Percentiles rank a stretch among this genome's conserved stretches.
These are phyloP conservation scores for Apiotrichum porosum DNA, from an alignment of 1,284 basidiomycete species.

Conservation along the genomic window DNA sequence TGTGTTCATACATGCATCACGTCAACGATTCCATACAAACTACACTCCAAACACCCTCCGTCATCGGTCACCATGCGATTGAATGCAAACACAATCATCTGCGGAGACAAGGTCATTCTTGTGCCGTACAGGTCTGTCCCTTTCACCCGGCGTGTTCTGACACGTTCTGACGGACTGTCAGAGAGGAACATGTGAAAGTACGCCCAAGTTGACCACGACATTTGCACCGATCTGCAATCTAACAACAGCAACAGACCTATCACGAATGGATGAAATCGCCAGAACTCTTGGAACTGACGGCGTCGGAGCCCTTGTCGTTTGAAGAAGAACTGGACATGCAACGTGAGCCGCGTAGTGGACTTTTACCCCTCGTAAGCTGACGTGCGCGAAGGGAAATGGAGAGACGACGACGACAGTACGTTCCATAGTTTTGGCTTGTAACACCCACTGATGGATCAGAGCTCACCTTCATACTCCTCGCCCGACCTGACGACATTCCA, in stretches of 20 bases:
- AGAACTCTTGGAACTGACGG: slow-evolving; percentile 70
- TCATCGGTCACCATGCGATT: slow-evolving; percentile 55
- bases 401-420: slow-evolving; percentile 76
- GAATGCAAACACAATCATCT: slow-evolving; percentile 61
- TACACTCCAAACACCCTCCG: not conserved
- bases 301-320: slow-evolving; percentile 75
- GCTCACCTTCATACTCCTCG: slow-evolving; percentile 84
- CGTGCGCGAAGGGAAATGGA: slow-evolving; percentile 69
- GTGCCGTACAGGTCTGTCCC: slow-evolving; percentile 63
- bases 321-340: slow-evolving; percentile 92
- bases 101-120: slow-evolving; percentile 60
- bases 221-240: too few relatives aligned
- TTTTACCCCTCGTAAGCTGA: slow-evolving; percentile 2
- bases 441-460: slow-evolving; percentile 51
- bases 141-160: not conserved
- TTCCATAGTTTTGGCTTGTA: slow-evolving; percentile 3
- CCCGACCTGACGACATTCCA: slow-evolving; percentile 38
- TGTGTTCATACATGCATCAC: not conserved
- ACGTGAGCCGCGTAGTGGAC: slow-evolving; percentile 53
- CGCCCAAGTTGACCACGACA: too few relatives aligned
- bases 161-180: slow-evolving; percentile 22
- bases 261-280: slow-evolving; percentile 85
- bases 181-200: slow-evolving; percentile 61
- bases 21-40: not conserved
- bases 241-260: slow-evolving; percentile 74